Percentiles rank a stretch among this genome's conserved stretches.
phyloP scores from a whole-genome alignment of 495 filamentous ascomycete species.

The Aspergillus coremiiformis region DNA sequence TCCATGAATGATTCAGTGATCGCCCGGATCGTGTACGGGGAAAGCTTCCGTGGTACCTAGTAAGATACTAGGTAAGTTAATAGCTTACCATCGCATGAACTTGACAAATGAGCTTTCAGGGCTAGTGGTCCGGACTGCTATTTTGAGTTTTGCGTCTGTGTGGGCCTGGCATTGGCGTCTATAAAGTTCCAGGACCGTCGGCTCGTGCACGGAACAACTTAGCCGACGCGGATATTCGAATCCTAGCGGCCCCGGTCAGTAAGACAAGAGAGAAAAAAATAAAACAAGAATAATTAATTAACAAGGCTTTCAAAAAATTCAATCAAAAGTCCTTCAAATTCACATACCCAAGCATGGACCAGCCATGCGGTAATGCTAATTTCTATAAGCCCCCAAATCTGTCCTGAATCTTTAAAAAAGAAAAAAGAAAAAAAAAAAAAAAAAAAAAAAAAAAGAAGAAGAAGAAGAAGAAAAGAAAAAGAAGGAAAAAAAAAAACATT shows the following conservation, averaged over 20 bases:
- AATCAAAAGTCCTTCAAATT: background rate
- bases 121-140: background rate
- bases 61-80: background rate
- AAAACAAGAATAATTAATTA: background rate
- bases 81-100: background rate
- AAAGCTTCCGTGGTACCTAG: background rate
- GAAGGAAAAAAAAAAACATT: background rate
- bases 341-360: background rate
- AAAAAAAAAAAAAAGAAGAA: background rate
- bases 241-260: background rate
- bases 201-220: background rate
- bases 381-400: conserved; percentile 1
- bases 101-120: background rate
- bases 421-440: background rate
- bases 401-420: background rate
- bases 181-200: background rate
- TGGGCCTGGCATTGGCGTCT: background rate
- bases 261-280: background rate
- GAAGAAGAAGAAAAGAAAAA: background rate
- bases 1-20: background rate
- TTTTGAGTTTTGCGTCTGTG: background rate
- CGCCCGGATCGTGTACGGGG: background rate
- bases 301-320: background rate
- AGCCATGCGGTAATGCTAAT: conserved; percentile 1
- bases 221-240: background rate